Conservation (phyloP, 352 stramenopile genomes). For the Pythium aristosporum region DNA sequence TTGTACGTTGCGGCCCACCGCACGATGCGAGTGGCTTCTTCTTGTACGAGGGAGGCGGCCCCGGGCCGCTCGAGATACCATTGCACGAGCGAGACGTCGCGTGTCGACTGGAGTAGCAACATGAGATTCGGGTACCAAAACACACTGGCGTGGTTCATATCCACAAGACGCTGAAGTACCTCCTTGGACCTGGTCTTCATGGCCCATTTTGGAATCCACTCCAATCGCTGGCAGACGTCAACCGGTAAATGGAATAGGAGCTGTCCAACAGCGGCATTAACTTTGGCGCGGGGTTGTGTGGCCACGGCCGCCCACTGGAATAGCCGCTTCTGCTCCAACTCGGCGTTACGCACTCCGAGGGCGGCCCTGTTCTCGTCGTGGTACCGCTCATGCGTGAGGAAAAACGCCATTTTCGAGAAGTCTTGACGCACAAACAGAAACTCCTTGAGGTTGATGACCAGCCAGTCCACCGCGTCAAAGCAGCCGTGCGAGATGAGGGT, state of each 20-base stretch:
- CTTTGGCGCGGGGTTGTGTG: not conserved
- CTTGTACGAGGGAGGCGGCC: not conserved
- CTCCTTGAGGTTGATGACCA: not conserved
- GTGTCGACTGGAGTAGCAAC: slow-evolving; percentile 2
- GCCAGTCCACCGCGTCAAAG: slow-evolving; percentile 8
- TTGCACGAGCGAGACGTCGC: slow-evolving; percentile 5
- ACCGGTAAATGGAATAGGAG: not conserved
- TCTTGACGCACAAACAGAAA: not conserved
- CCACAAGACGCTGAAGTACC: not conserved
- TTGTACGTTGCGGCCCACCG: slow-evolving; percentile 14
- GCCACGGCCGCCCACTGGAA: slow-evolving; percentile 13
- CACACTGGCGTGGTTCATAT: not conserved
- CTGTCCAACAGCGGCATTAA: not conserved
- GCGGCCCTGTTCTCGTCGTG: slow-evolving; percentile 8
- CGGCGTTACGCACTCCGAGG: slow-evolving; percentile 2
- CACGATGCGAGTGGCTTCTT: not conserved
- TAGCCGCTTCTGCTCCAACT: slow-evolving; percentile 4
- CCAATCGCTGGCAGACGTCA: not conserved
- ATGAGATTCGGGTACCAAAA: slow-evolving; percentile 1
- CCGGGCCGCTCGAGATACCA: slow-evolving; percentile 15
- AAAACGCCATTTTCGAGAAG: not conserved
- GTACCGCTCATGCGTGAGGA: slow-evolving; percentile 14
- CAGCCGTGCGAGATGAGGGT: slow-evolving; percentile 2
- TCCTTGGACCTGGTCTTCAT: slow-evolving; percentile 9
- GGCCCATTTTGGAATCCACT: slow-evolving; percentile 14